These are phyloP conservation scores for Xenosphaeropsis pyriputrescens DNA, from an alignment of 2,329 filamentous ascomycete species.

Conservation along the genomic window DNA sequence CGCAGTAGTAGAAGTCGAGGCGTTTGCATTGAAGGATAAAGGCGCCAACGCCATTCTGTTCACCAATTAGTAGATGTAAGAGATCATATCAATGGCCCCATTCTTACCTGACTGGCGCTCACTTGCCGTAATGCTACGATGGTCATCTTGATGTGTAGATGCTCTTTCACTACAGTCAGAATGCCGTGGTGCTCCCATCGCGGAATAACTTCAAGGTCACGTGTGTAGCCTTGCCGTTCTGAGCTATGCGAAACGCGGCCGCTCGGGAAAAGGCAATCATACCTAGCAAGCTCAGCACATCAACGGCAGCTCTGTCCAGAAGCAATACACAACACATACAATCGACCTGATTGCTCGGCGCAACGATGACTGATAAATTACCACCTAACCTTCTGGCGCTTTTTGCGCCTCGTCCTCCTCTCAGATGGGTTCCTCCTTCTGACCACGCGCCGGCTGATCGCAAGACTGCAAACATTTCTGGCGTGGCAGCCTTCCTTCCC, in stretches of 20 bases:
- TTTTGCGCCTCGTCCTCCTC: conserved; percentile 83
- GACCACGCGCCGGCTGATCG: conserved; percentile 77
- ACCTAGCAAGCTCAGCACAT: too few relatives aligned
- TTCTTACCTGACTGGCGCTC: conserved; percentile 35
- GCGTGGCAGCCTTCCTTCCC: conserved; percentile 61
- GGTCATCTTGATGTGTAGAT: conserved; percentile 25
- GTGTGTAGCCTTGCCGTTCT: not conserved
- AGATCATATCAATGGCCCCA: not conserved
- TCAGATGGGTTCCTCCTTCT: conserved; percentile 74
- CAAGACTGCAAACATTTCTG: conserved; percentile 56
- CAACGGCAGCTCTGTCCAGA: too few relatives aligned
- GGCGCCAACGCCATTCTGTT: conserved; percentile 85
- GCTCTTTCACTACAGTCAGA: not conserved
- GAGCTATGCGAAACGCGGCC: not conserved
- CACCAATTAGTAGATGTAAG: conserved; percentile 5
- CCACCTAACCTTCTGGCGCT: conserved; percentile 85
- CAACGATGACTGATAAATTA: conserved; percentile 85
- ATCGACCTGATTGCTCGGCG: too few relatives aligned
- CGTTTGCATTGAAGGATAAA: conserved; percentile 97
- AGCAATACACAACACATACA: too few relatives aligned
- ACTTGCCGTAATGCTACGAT: conserved; percentile 36
- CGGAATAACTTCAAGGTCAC: not conserved
- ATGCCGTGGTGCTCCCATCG: too few relatives aligned
- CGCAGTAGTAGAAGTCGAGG: conserved; percentile 93
- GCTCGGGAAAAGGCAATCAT: not conserved